Percentiles rank a stretch among this genome's conserved stretches.
Evolutionary conservation across 768 basidiomycete genomes (phyloP).

Genomic region (Leccinum sublutescens): DNA sequence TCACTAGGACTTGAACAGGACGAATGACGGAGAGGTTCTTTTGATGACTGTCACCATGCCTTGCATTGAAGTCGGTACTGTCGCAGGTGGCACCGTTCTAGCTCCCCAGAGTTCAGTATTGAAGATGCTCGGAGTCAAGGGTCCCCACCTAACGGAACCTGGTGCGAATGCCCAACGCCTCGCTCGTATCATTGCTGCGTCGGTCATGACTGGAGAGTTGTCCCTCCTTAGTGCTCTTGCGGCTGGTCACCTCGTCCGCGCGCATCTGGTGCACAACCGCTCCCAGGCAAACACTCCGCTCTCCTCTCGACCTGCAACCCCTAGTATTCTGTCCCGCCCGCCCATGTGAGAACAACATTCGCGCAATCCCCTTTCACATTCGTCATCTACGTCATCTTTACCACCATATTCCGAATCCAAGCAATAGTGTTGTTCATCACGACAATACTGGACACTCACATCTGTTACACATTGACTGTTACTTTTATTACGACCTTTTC

Average conservation of each 20-base stretch:
- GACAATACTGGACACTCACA: constrained; percentile 13
- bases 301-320: constrained; percentile 58
- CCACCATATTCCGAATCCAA: constrained; percentile 42
- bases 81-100: constrained; percentile 94
- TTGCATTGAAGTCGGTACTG: constrained; percentile 97
- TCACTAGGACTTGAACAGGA: constrained; percentile 42
- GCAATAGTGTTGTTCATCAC: constrained; percentile 8
- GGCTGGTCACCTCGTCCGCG: constrained; percentile 91
- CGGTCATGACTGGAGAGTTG: constrained; percentile 98
- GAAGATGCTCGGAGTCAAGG: constrained; percentile 90
- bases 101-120: constrained; percentile 87
- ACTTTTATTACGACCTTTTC: constrained; percentile 14
- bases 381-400: constrained; percentile 39
- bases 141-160: constrained; percentile 82
- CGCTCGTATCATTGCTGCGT: constrained; percentile 84
- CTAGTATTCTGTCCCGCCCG: constrained; percentile 37
- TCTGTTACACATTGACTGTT: constrained; percentile 23
- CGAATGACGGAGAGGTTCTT: constrained; percentile 85
- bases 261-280: constrained; percentile 91
- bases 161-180: constrained; percentile 88
- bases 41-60: constrained; percentile 96
- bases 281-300: constrained; percentile 79
- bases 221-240: constrained; percentile 90
- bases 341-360: constrained; percentile 26
- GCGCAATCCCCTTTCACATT: constrained; percentile 29